A percentile compares a stretch with the other conserved stretches of the same genome.
phyloP scores from a whole-genome alignment of 352 stramenopile genomes.

The Elongisporangium prolatum region DNA sequence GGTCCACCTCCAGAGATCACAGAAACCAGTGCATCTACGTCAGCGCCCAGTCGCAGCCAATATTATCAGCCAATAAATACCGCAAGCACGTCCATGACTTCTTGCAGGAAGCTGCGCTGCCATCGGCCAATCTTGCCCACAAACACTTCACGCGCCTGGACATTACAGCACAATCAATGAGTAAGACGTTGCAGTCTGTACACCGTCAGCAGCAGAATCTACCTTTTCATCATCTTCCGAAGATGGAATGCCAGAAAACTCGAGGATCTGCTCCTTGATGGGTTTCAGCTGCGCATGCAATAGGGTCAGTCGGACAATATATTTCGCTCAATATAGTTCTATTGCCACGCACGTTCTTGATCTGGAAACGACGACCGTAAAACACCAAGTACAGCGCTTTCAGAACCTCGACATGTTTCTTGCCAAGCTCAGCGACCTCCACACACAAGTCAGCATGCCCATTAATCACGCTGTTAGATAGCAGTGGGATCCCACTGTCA shows the following conservation, averaged over 20 bases:
- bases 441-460: background rate
- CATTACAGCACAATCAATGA: constrained; percentile 1
- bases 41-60: constrained; percentile 1
- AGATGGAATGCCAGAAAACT: constrained; percentile 56
- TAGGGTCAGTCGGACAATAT: background rate
- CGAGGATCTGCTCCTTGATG: constrained; percentile 80
- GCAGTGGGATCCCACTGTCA: constrained; percentile 1
- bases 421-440: constrained; percentile 58
- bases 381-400: constrained; percentile 82
- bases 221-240: constrained; percentile 66
- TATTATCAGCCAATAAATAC: constrained; percentile 19
- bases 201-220: background rate
- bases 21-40: background rate
- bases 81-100: constrained; percentile 75
- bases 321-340: background rate
- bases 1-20: constrained; percentile 44
- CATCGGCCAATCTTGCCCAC: constrained; percentile 61
- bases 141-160: constrained; percentile 49
- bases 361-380: constrained; percentile 73
- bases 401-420: constrained; percentile 67
- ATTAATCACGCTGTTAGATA: background rate
- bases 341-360: constrained; percentile 56
- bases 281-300: constrained; percentile 42
- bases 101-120: constrained; percentile 64
- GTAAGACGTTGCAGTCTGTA: background rate